Conservation (phyloP, 345 rosid species). For the Dipteronia dyeriana region DNA sequence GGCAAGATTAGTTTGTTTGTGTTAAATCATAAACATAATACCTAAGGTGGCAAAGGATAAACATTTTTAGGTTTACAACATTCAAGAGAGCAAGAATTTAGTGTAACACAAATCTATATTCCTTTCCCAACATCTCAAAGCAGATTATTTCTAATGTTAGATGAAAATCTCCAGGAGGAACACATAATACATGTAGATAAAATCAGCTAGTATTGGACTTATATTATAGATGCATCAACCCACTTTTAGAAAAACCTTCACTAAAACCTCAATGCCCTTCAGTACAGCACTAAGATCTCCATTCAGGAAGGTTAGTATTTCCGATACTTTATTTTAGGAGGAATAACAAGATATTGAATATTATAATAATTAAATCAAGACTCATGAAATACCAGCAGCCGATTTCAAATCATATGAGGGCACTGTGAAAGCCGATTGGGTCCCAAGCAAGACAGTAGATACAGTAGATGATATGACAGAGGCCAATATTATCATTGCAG, state of each 20-base stretch:
- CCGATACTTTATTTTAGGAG: slow-evolving; percentile 5
- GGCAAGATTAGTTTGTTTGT: background rate
- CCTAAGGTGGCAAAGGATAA: background rate
- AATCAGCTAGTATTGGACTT: background rate
- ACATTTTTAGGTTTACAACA: background rate
- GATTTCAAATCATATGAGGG: slow-evolving; percentile 94
- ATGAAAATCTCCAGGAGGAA: background rate
- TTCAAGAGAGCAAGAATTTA: background rate
- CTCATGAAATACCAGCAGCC: slow-evolving; percentile 74
- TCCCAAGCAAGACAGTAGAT: slow-evolving; percentile 84
- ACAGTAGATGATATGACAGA: slow-evolving; percentile 96
- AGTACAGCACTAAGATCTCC: background rate
- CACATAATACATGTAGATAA: background rate
- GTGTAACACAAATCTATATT: background rate
- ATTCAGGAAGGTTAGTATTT: background rate
- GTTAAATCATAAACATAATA: background rate
- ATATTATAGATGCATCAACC: background rate
- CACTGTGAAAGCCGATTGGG: slow-evolving; percentile 91
- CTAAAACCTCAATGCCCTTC: background rate
- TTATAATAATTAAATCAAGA: slow-evolving; percentile 5
- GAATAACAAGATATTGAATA: background rate
- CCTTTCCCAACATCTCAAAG: background rate
- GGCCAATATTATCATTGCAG: slow-evolving; percentile 96
- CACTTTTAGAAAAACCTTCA: background rate
- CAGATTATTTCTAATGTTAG: background rate